Conservation (phyloP, 371 early-diverging fungal species). For the Syncephalastrum sp. region DNA sequence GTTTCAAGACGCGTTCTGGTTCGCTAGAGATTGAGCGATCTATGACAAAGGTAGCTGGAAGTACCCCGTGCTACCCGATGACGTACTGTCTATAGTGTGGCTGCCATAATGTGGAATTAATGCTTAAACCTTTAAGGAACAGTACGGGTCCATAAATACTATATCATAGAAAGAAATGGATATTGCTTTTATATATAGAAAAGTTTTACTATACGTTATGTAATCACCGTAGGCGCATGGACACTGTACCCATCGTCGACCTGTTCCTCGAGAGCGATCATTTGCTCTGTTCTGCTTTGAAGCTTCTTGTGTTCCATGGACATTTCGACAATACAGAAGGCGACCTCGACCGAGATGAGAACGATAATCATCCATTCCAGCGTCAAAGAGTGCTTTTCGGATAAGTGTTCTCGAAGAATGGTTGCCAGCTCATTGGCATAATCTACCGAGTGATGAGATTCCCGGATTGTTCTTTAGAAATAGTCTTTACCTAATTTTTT, state of each 20-base stretch:
- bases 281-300: background rate
- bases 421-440: constrained; percentile 11
- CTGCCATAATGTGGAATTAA: no score
- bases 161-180: no score
- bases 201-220: background rate
- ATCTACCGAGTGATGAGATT: background rate
- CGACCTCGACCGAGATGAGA: constrained; percentile 7
- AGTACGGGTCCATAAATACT: no score
- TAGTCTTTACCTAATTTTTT: constrained; percentile 8
- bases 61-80: no score
- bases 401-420: constrained; percentile 6
- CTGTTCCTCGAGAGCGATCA: background rate
- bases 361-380: constrained; percentile 12
- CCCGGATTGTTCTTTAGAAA: no score
- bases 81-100: no score
- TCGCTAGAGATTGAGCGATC: no score
- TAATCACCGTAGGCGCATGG: constrained; percentile 6
- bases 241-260: constrained; percentile 8
- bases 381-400: constrained; percentile 9
- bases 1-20: no score
- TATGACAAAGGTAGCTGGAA: no score
- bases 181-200: background rate
- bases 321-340: background rate
- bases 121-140: no score
- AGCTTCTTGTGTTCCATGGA: background rate